These are phyloP conservation scores for Termitomyces sp. DNA, from an alignment of 768 basidiomycete genomes.

Conservation along the genomic window DNA sequence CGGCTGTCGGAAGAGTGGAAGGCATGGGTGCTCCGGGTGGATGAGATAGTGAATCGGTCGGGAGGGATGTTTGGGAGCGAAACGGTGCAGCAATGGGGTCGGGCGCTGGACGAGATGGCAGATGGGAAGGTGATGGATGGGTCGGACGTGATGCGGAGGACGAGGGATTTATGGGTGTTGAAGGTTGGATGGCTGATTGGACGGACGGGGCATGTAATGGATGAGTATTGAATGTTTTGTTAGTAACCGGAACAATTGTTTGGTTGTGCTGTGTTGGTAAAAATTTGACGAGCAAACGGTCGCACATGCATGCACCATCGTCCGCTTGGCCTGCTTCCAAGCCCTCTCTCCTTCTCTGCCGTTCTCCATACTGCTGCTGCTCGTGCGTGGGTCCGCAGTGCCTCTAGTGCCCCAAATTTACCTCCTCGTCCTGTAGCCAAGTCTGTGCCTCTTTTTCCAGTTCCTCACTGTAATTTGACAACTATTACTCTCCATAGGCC, in stretches of 20 bases:
- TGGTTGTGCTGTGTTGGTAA: conserved; percentile 9
- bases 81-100: conserved; percentile 63
- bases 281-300: conserved; percentile 13
- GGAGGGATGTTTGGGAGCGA: conserved; percentile 80
- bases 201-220: conserved; percentile 28
- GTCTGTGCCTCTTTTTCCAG: background rate
- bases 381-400: conserved; percentile 38
- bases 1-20: conserved; percentile 72
- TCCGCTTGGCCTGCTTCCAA: conserved; percentile 23
- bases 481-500: background rate
- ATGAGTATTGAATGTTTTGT: conserved; percentile 13
- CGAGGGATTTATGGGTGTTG: conserved; percentile 59
- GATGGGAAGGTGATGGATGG: conserved; percentile 37
- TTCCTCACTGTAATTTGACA: background rate
- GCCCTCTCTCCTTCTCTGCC: conserved; percentile 25
- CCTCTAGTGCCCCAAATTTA: conserved; percentile 2
- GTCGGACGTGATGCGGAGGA: conserved; percentile 28
- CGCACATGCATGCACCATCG: conserved; percentile 47
- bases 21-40: conserved; percentile 68
- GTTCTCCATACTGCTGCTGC: conserved; percentile 43
- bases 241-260: conserved; percentile 6
- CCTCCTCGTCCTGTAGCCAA: background rate
- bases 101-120: conserved; percentile 61
- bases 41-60: conserved; percentile 61
- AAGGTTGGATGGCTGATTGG: conserved; percentile 81